Percentiles rank a stretch among this genome's conserved stretches.
Conservation (phyloP, 176 grass and related monocot species). For the Neostapfia colusana region DNA sequence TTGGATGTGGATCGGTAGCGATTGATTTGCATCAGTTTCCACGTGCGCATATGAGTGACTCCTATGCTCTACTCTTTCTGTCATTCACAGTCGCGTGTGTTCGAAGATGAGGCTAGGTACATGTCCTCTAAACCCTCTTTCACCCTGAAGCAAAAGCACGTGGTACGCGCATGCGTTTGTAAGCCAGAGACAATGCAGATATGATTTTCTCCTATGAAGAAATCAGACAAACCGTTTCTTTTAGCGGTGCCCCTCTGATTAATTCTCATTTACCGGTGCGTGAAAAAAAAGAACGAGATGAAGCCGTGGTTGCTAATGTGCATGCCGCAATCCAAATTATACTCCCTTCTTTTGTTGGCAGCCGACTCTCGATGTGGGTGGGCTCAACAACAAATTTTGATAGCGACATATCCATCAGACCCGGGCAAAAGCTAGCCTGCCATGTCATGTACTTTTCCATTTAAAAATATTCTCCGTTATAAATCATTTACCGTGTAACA, state of each 20-base stretch:
- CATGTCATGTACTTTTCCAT: too few species aligned
- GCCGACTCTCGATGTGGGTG: not conserved
- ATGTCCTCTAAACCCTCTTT: not conserved
- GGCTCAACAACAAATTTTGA: not conserved
- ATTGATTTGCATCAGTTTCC: not conserved
- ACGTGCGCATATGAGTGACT: not conserved
- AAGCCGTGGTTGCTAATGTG: too few species aligned
- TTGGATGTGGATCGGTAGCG: not conserved
- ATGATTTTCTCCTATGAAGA: not conserved
- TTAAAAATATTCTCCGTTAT: too few species aligned
- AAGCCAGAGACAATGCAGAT: not conserved
- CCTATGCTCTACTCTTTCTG: not conserved
- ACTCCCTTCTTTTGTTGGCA: not conserved
- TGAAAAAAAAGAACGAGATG: not conserved
- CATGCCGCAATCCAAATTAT: not conserved
- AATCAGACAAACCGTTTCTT: not conserved
- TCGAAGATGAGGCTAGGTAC: not conserved
- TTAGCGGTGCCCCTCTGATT: not conserved
- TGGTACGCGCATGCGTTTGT: not conserved
- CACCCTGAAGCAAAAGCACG: not conserved
- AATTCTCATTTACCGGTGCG: not conserved
- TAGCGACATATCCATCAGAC: too few species aligned
- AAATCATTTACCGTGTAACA: too few species aligned
- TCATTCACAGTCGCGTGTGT: too few species aligned
- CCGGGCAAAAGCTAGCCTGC: too few species aligned